These are phyloP conservation scores for Globisporangium perplexum DNA, from an alignment of 352 stramenopile species.

Conservation along the genomic window DNA sequence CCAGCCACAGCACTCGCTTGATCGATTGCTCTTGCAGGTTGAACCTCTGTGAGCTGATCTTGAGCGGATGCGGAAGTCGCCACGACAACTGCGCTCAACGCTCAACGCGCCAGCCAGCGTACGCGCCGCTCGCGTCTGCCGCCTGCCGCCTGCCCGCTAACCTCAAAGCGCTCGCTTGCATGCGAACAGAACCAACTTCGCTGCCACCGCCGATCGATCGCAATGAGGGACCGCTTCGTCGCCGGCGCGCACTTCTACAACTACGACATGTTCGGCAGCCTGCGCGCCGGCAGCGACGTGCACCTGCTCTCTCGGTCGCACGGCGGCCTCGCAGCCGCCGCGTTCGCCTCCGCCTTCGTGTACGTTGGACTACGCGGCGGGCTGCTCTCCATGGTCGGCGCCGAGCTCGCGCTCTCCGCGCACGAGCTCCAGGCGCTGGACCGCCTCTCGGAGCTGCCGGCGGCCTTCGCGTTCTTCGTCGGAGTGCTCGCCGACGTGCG, in stretches of 20 bases:
- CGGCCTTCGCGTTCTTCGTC: slow-evolving; percentile 59
- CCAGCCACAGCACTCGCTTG: background rate
- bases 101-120: background rate
- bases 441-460: slow-evolving; percentile 36
- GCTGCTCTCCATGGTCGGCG: slow-evolving; percentile 12
- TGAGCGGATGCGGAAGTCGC: background rate
- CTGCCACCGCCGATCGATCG: too few species aligned
- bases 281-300: slow-evolving; percentile 13
- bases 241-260: slow-evolving; percentile 21
- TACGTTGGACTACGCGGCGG: slow-evolving; percentile 15
- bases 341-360: slow-evolving; percentile 15
- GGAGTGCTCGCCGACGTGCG: slow-evolving; percentile 58
- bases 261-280: slow-evolving; percentile 16
- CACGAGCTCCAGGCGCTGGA: slow-evolving; percentile 16
- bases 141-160: background rate
- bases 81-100: background rate
- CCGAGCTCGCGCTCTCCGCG: slow-evolving; percentile 7
- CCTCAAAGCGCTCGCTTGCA: background rate
- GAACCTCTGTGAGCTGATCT: slow-evolving; percentile 1
- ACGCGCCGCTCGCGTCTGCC: background rate
- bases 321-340: slow-evolving; percentile 13
- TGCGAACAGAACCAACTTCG: too few species aligned
- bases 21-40: background rate
- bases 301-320: slow-evolving; percentile 11
- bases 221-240: slow-evolving; percentile 12